Percentiles rank a stretch among this genome's conserved stretches.
Evolutionary conservation across 1,284 basidiomycete genomes (phyloP).

Genomic region (Volvariella volvacea): DNA sequence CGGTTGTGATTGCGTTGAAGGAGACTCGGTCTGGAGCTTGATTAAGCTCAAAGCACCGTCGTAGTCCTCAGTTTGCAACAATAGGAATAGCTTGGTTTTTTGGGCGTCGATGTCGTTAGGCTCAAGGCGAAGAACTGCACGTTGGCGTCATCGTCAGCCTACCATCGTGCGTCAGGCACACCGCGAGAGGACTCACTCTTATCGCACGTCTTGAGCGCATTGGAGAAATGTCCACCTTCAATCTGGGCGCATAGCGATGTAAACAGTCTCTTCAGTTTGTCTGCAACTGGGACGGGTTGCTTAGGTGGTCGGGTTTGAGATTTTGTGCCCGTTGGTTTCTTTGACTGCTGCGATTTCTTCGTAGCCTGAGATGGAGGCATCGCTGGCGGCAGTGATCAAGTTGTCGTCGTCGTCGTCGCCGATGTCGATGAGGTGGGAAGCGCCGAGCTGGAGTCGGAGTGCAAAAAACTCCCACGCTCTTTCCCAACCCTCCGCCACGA

Average conservation of each 20-base stretch:
- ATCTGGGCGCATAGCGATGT: slow-evolving; percentile 77
- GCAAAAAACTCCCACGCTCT: slow-evolving; percentile 22
- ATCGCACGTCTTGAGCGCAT: slow-evolving; percentile 84
- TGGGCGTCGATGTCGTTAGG: slow-evolving; percentile 66
- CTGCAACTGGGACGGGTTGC: slow-evolving; percentile 46
- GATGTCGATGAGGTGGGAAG: slow-evolving; percentile 3
- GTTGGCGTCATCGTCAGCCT: not conserved
- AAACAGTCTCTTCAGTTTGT: slow-evolving; percentile 67
- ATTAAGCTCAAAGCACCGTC: slow-evolving; percentile 49
- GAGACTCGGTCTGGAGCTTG: slow-evolving; percentile 15
- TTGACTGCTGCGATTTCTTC: slow-evolving; percentile 6
- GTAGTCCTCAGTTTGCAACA: slow-evolving; percentile 81
- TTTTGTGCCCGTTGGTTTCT: slow-evolving; percentile 12
- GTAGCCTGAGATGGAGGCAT: slow-evolving; percentile 4
- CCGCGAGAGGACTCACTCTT: slow-evolving; percentile 49
- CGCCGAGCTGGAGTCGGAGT: slow-evolving; percentile 1
- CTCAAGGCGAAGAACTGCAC: slow-evolving; percentile 61
- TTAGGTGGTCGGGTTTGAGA: slow-evolving; percentile 28
- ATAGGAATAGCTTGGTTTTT: slow-evolving; percentile 76
- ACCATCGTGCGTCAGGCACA: slow-evolving; percentile 7
- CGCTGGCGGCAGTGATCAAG: slow-evolving; percentile 6
- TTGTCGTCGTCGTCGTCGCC: slow-evolving; percentile 2
- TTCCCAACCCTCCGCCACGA: slow-evolving; percentile 12
- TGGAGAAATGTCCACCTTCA: slow-evolving; percentile 74
- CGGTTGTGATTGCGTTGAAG: not conserved